A percentile compares a stretch with the other conserved stretches of the same genome.
These are phyloP conservation scores for Sambucus nigra DNA, from an alignment of 129 eudicot species.

Conservation along the genomic window DNA sequence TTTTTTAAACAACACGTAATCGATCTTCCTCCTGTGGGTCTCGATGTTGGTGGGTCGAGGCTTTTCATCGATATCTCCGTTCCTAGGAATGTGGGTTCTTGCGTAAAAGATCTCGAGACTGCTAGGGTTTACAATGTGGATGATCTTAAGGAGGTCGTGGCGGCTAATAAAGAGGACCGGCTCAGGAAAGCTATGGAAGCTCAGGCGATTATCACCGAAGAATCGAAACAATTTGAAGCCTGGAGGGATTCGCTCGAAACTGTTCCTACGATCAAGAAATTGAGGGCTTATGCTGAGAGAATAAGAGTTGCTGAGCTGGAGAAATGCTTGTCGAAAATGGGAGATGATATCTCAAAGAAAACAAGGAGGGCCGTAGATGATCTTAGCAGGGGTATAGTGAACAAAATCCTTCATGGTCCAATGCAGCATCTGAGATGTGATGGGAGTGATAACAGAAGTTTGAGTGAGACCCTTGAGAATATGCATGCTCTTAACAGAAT, in stretches of 20 bases:
- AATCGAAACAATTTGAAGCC: slow-evolving; percentile 21
- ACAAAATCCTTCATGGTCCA: slow-evolving; percentile 27
- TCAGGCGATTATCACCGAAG: slow-evolving; percentile 17
- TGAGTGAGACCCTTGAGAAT: slow-evolving; percentile 21
- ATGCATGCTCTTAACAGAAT: slow-evolving; percentile 30
- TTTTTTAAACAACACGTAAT: slow-evolving; percentile 48
- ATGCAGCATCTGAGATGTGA: slow-evolving; percentile 31
- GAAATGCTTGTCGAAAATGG: slow-evolving; percentile 24
- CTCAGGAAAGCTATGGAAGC: slow-evolving; percentile 29
- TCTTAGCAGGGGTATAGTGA: slow-evolving; percentile 22
- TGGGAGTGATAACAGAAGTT: slow-evolving; percentile 30
- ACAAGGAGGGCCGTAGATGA: slow-evolving; percentile 19
- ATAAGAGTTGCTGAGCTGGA: slow-evolving; percentile 23
- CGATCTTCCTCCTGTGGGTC: slow-evolving; percentile 54
- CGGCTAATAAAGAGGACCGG: slow-evolving; percentile 26
- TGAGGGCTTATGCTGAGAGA: slow-evolving; percentile 26
- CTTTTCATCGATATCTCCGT: slow-evolving; percentile 81
- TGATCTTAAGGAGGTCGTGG: too few species aligned
- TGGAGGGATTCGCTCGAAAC: slow-evolving; percentile 52
- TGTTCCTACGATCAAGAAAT: slow-evolving; percentile 75
- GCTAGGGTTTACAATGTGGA: too few species aligned
- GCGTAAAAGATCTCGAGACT: slow-evolving; percentile 44
- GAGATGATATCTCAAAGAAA: slow-evolving; percentile 22
- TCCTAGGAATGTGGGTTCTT: slow-evolving; percentile 82
- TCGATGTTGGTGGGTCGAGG: slow-evolving; percentile 54